phyloP scores from a whole-genome alignment of 495 filamentous ascomycete species.

The Lasiosphaeriaceae sp. region DNA sequence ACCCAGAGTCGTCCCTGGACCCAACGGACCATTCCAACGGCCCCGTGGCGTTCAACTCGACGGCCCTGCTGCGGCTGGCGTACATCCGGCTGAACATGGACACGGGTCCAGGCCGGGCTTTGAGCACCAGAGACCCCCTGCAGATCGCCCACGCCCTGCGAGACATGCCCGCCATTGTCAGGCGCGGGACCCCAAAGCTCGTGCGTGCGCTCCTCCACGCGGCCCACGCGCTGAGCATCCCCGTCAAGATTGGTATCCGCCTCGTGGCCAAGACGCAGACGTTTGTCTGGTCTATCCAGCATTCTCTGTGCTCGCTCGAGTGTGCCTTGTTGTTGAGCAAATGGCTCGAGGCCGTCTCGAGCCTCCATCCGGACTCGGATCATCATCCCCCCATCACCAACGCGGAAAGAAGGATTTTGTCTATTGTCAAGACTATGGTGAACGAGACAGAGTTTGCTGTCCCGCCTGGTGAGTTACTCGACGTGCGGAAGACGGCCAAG shows the following conservation, averaged over 20 bases:
- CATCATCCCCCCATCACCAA: background rate
- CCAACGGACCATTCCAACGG: background rate
- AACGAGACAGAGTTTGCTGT: conserved; percentile 5
- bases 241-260: conserved; percentile 49
- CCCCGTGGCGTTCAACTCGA: conserved; percentile 7
- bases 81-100: conserved; percentile 1
- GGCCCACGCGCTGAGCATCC: conserved; percentile 52
- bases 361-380: background rate
- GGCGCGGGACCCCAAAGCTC: conserved; percentile 29
- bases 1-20: background rate
- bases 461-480: background rate
- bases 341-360: conserved; percentile 48
- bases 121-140: background rate
- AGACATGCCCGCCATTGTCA: background rate
- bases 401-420: background rate
- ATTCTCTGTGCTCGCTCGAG: conserved; percentile 46
- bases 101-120: background rate
- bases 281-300: conserved; percentile 52
- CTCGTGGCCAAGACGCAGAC: conserved; percentile 51
- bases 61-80: conserved; percentile 3
- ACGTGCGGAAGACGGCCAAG: background rate
- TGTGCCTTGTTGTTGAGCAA: conserved; percentile 47
- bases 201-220: conserved; percentile 51
- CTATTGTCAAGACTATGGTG: background rate
- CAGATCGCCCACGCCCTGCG: background rate